Base-by-base conservation (phyloP, 164 flowering plant genomes). In the Dillenia turbinata region DNA sequence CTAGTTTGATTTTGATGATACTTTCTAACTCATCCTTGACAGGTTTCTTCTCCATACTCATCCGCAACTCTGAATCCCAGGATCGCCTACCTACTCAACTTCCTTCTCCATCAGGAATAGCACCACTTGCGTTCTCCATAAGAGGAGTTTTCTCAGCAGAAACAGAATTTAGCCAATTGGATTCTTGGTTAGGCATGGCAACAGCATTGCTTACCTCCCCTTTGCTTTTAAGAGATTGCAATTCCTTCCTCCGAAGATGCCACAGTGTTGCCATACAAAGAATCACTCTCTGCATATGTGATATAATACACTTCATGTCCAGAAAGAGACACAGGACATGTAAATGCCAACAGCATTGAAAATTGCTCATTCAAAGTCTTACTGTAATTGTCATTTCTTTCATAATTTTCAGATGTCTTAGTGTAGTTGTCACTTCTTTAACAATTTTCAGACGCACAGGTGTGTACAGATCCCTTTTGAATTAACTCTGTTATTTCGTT, bases 1-100 rank as follows among this genome's bases (percentile, higher is more conserved):
- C 97, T 57, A 67, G 87, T 66, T 90, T 93, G 46, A 93, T 83
- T 70, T 84, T 79, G 53, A 93, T 80, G 63, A 93, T 80, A 77
- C 96, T 85, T 64, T 90, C 98, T 57, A 88, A 64, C 52, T 88
- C 96, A 69, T 86, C 96, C 47, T 78, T 63, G 13, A 72, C 73
- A 15, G 81, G 83, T 63, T 79, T 81, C 67, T 70, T 78, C 49
- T 54, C 73, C 24, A 56, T 12, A 53, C 52, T 69, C 54, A 61
- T 62, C 49, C 62, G 71, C 63, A 69, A 55, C 57, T 81, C 81
- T 9, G 68, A 53, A 57, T 15, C 61, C 52, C 61, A 68, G 50
- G 47, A 2, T 12, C 50, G 56, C 19, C 63, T 47, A 56, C 62
- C 66, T 2, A 40, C 52, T 22, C 58, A 64, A 57, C 64, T 72